Evolutionary conservation across 352 stramenopile genomes (phyloP).

Genomic region (Phytophthora ohioensis): DNA sequence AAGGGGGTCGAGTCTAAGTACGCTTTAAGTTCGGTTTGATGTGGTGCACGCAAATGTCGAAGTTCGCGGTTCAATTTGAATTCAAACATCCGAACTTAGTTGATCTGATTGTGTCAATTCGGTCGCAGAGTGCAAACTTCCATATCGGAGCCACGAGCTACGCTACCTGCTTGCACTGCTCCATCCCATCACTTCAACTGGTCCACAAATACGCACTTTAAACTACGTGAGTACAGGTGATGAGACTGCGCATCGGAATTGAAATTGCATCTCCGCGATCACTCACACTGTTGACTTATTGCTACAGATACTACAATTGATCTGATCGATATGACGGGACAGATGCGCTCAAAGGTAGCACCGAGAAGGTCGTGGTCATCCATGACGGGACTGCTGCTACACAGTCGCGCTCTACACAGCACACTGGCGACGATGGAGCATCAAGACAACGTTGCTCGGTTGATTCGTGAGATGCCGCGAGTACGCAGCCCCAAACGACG

Average conservation of each 20-base stretch:
- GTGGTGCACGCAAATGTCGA: background rate
- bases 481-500: conserved; percentile 16
- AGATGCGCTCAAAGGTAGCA: conserved; percentile 55
- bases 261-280: background rate
- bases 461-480: conserved; percentile 28
- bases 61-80: conserved; percentile 30
- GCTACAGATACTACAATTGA: conserved; percentile 21
- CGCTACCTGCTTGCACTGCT: conserved; percentile 1
- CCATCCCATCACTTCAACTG: background rate
- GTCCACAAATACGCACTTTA: background rate
- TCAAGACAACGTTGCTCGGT: conserved; percentile 42
- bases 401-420: conserved; percentile 49
- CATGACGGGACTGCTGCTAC: conserved; percentile 43
- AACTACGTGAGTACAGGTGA: background rate
- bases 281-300: conserved; percentile 10
- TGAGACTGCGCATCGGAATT: conserved; percentile 4
- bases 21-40: conserved; percentile 14
- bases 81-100: conserved; percentile 45
- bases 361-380: conserved; percentile 39
- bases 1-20: conserved; percentile 12
- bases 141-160: conserved; percentile 18
- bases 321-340: conserved; percentile 23
- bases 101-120: too few species aligned
- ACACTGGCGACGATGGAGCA: conserved; percentile 46
- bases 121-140: conserved; percentile 40